A percentile compares a stretch with the other conserved stretches of the same genome.
phyloP scores from a whole-genome alignment of 306 rosid species.

The Prosopis cineraria region DNA sequence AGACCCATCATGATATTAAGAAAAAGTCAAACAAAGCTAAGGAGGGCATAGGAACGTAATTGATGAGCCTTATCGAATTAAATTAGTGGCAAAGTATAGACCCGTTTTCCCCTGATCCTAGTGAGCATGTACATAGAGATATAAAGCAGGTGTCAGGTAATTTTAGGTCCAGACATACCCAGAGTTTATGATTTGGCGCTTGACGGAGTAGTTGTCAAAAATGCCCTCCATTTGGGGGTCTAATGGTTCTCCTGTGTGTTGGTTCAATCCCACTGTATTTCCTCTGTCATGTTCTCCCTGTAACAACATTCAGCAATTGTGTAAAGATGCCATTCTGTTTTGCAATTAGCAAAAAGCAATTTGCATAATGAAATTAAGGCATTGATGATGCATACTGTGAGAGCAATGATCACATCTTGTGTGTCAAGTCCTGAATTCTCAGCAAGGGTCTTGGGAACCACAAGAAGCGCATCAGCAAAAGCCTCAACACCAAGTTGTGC shows the following conservation, averaged over 20 bases:
- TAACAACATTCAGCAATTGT: constrained; percentile 34
- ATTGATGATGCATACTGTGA: constrained; percentile 51
- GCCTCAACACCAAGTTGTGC: constrained; percentile 98
- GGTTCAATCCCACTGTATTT: constrained; percentile 79
- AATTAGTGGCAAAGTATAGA: neutral
- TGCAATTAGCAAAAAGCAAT: neutral
- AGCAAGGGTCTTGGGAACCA: constrained; percentile 93
- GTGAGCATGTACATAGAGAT: neutral
- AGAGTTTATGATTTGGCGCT: constrained; percentile 92
- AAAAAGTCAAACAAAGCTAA: neutral
- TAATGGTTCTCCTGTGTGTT: constrained; percentile 84
- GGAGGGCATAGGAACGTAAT: neutral
- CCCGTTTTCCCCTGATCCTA: neutral
- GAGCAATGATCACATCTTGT: constrained; percentile 88
- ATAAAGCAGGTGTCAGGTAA: neutral
- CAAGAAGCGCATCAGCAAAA: constrained; percentile 97
- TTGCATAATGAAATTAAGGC: neutral
- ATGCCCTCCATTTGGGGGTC: constrained; percentile 97
- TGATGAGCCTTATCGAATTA: neutral
- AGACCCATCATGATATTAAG: neutral
- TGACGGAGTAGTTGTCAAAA: constrained; percentile 92
- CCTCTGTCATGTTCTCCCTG: constrained; percentile 96
- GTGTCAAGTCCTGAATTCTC: constrained; percentile 97
- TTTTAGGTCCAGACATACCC: constrained; percentile 53
- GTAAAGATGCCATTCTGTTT: neutral